Evolutionary conservation across 176 grass and related monocot genomes (phyloP), one percentile per base, ranked within the genome.

Genomic region (Zoysia pacifica): DNA sequence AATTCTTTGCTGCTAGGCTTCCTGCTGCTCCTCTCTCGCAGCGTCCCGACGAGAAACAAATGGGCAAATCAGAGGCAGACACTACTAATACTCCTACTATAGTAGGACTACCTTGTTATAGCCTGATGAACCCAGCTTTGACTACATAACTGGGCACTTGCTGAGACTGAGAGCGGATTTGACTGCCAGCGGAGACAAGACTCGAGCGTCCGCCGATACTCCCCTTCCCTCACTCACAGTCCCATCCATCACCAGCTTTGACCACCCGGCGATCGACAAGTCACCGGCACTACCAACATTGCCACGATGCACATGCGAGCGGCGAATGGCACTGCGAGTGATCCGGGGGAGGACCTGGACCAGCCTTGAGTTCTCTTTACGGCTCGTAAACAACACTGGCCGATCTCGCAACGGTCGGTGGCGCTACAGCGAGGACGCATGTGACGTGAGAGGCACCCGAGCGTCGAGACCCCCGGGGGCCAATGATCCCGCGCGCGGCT

Each of bases 371-470:
- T 28, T 28, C 28, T 28, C 28, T 28, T 28, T 28, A 28, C 28
- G 28, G 28, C 28, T 28, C 28, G 28, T 28, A 28, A 28, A 28
- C 28, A 28, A 28, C 28, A 28, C 28, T 28, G 28, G 28, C 28
- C 28, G 28, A 49, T 7, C 48, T 6, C 16, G 43, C 10, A 42
- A 51, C 58, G 43, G 83, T 74, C 80, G 80, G 80, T 65, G 80
- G 48, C n/a, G 80, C 59, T 15, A 65, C 80, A 74, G 69, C 80
- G 60, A 36, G 80, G 60, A 54, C 12, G 80, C 80, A 82, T 74
- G 60, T 74, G 70, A 65, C 70, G 80, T 7, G 46, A 82, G 37
- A 82, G 69, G 14, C 15, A 19, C 14, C 11, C 9, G 68, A 73
- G 52, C 37, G 28, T 28, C 28, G 37, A 82, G 69, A 20, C 15